Evolutionary conservation across 257 asterid genomes (phyloP), one percentile per base, ranked within the genome.

Genomic region (Parsonsia alboflavescens): DNA sequence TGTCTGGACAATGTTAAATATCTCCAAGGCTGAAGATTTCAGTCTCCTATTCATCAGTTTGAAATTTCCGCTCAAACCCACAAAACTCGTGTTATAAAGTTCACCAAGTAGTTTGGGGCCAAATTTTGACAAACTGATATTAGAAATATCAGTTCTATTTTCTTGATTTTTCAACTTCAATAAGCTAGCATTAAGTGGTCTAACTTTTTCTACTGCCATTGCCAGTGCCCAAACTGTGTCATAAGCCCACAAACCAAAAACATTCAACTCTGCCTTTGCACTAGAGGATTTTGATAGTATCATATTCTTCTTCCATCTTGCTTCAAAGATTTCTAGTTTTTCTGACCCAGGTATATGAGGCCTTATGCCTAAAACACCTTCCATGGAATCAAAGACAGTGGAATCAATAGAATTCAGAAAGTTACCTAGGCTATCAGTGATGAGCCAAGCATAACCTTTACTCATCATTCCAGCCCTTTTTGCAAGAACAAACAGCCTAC

Each of bases 211-310:
- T 1, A 67, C 72, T 10, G 96, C 85, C 24, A 52, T 85, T 0
- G 93, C 93, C 53, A 91, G 63, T 65, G 93, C 91, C 64, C 85
- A 80, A 45, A 85, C 58, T 8, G 86, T 77, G 42, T 91, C 97
- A 49, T 89, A 91, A 0, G 89, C 89, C 97, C 89, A 89, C 42
- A 89, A 75, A 19, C 93, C 88, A 56, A 84, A 79, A 15, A 80
- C 78, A 75, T 87, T 89, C 30, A 89, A 39, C n/a, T 84, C 90
- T 21, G 5, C 10, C 33, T 41, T 41, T 33, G 63, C 22, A 17
- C 13, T 36, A 21, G 41, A 36, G 10, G 82, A 82, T 72, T 88
- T 50, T 53, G 70, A 76, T 10, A 63, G 53, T 49, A 72, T 33
- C 19, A 80, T 80, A 62, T 82, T 80, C 65, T 30, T 74, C 41